Conservation (phyloP, 495 filamentous ascomycete species). For the Podospora australis region DNA sequence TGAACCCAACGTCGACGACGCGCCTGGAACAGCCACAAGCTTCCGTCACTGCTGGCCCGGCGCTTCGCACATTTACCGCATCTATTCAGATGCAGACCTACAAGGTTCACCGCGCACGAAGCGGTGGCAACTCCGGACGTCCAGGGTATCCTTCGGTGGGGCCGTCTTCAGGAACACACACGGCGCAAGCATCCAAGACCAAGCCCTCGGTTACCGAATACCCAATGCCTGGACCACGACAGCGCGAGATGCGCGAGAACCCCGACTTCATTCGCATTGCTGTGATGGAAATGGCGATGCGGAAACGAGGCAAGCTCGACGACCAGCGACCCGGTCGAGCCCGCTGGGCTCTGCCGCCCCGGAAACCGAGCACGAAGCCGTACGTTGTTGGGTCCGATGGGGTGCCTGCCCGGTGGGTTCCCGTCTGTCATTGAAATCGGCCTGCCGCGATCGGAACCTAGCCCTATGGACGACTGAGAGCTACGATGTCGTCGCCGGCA, state of each 20-base stretch:
- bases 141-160: slow-evolving; percentile 24
- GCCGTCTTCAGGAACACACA: slow-evolving; percentile 36
- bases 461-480: background rate
- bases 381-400: slow-evolving; percentile 47
- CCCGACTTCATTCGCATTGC: slow-evolving; percentile 89
- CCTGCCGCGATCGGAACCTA: background rate
- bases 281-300: slow-evolving; percentile 97
- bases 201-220: slow-evolving; percentile 25
- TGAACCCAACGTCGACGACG: slow-evolving; percentile 72
- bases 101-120: slow-evolving; percentile 43
- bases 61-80: slow-evolving; percentile 50
- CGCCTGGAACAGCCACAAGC: slow-evolving; percentile 52
- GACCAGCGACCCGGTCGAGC: slow-evolving; percentile 77
- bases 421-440: slow-evolving; percentile 16
- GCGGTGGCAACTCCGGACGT: slow-evolving; percentile 28
- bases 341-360: slow-evolving; percentile 78
- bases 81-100: slow-evolving; percentile 90
- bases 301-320: slow-evolving; percentile 80
- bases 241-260: slow-evolving; percentile 89
- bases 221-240: slow-evolving; percentile 51
- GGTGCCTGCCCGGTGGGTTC: slow-evolving; percentile 47
- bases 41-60: slow-evolving; percentile 20
- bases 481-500: background rate
- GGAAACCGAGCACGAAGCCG: slow-evolving; percentile 51
- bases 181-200: slow-evolving; percentile 23